Evolutionary conservation across 75 land plant species (phyloP).

Genomic region (Isoetes taiwanensis): DNA sequence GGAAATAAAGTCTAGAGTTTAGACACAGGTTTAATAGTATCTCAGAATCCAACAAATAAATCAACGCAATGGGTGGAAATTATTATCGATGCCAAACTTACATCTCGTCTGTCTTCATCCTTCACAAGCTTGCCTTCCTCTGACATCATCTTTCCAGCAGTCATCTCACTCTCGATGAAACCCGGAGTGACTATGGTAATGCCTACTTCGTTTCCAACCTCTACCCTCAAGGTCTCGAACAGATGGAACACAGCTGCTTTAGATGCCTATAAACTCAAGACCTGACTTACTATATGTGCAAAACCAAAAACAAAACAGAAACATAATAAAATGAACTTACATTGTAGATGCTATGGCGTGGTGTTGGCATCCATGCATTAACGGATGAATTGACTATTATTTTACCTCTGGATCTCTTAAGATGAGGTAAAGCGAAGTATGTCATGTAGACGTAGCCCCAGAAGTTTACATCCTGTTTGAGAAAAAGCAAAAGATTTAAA

Average conservation of each 20-base stretch:
- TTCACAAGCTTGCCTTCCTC: slow-evolving; percentile 25
- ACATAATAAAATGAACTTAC: slow-evolving; percentile 17
- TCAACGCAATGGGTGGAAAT: neutral
- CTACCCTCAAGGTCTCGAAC: slow-evolving; percentile 53
- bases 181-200: slow-evolving; percentile 65
- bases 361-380: slow-evolving; percentile 44
- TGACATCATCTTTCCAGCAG: slow-evolving; percentile 40
- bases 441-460: slow-evolving; percentile 73
- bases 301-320: neutral
- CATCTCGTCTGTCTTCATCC: slow-evolving; percentile 39
- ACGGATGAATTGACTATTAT: slow-evolving; percentile 48
- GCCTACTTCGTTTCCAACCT: slow-evolving; percentile 33
- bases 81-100: slow-evolving; percentile 23
- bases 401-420: slow-evolving; percentile 36
- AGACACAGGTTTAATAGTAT: too few relatives aligned
- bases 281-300: too few relatives aligned
- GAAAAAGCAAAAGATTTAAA: too few relatives aligned
- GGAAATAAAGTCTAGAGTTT: too few relatives aligned
- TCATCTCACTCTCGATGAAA: slow-evolving; percentile 55
- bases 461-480: slow-evolving; percentile 47
- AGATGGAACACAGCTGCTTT: slow-evolving; percentile 45
- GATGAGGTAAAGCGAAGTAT: slow-evolving; percentile 49
- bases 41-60: too few relatives aligned
- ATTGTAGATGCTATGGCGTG: slow-evolving; percentile 57
- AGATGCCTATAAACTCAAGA: too few relatives aligned